Percentiles rank a stretch among this genome's conserved stretches.
Evolutionary conservation across 2,329 filamentous ascomycete genomes (phyloP).

Genomic region (Penicillium freii): DNA sequence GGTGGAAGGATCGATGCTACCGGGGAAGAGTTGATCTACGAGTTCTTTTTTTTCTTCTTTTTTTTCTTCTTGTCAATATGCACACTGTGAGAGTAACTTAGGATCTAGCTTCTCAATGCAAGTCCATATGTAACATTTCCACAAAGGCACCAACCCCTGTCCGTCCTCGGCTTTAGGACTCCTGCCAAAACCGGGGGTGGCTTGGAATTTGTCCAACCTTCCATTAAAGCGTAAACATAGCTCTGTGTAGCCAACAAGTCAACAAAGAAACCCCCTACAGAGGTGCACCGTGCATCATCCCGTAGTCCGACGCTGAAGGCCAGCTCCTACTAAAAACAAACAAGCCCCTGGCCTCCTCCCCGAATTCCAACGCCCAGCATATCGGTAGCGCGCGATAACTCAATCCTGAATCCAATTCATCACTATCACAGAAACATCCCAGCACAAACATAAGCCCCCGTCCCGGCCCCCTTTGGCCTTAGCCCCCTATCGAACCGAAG

Average conservation of each 20-base stretch:
- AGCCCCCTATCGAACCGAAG: neutral
- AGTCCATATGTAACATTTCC: neutral
- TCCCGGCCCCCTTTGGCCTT: neutral
- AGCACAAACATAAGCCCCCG: neutral
- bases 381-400: neutral
- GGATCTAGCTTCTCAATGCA: neutral
- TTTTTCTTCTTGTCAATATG: constrained; percentile 1
- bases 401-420: neutral
- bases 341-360: neutral
- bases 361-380: neutral
- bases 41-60: neutral
- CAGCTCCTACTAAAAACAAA: neutral
- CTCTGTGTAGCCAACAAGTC: neutral
- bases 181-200: neutral
- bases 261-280: constrained; percentile 1
- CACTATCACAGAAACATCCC: neutral
- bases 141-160: neutral
- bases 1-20: neutral
- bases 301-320: neutral
- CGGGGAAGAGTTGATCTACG: neutral
- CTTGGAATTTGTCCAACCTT: neutral
- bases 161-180: neutral
- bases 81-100: neutral
- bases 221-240: neutral
- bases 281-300: neutral